Conservation (phyloP, 2,329 filamentous ascomycete species). For the Hypoxylon sp. region DNA sequence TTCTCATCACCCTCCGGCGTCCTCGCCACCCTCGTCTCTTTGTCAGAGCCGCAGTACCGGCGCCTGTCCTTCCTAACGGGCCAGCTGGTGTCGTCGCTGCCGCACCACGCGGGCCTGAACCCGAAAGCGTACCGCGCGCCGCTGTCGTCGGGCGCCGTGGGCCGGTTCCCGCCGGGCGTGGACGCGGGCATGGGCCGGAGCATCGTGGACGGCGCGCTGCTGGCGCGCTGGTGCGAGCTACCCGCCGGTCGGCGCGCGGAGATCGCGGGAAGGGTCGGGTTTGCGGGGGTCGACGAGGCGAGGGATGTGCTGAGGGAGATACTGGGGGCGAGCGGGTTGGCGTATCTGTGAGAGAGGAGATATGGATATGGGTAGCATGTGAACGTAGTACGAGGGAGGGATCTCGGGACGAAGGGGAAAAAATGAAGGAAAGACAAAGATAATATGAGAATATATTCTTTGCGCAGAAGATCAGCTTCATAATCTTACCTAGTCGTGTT, state of each 20-base stretch:
- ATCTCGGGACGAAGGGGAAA: no score
- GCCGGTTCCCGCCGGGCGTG: conserved; percentile 60
- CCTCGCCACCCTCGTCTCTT: conserved; percentile 79
- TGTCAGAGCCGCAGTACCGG: conserved; percentile 84
- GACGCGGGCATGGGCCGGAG: conserved; percentile 71
- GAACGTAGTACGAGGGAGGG: background rate
- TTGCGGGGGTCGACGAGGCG: conserved; percentile 69
- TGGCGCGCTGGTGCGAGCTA: conserved; percentile 81
- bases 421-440: no score
- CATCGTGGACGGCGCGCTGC: conserved; percentile 81
- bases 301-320: conserved; percentile 70
- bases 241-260: conserved; percentile 77
- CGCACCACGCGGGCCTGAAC: conserved; percentile 84
- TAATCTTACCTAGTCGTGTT: no score
- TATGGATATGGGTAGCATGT: background rate
- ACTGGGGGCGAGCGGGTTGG: conserved; percentile 66
- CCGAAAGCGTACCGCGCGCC: conserved; percentile 79
- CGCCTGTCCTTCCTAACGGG: conserved; percentile 84
- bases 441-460: no score
- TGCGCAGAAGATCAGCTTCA: no score
- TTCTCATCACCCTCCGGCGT: conserved; percentile 81
- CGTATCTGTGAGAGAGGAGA: conserved; percentile 53
- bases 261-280: conserved; percentile 79
- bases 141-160: conserved; percentile 60
- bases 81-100: conserved; percentile 80